Conservation (phyloP, 2,329 filamentous ascomycete genomes). For the Trichoderma brevicompactum region DNA sequence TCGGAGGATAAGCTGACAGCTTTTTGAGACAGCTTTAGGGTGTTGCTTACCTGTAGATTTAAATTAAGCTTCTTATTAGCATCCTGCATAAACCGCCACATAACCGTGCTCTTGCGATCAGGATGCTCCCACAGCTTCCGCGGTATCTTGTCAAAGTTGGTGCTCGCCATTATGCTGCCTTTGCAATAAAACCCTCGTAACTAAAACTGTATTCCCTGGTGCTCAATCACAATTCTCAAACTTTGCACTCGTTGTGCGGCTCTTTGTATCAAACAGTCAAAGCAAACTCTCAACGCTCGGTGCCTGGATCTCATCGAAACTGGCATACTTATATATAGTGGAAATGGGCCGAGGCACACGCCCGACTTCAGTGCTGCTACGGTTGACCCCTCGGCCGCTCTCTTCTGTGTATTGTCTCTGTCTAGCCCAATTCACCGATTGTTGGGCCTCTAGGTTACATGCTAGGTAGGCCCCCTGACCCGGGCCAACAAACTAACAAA, state of each 20-base stretch:
- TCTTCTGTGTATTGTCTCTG: too few species aligned
- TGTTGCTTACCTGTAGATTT: constrained; percentile 57
- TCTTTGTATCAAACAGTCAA: not conserved
- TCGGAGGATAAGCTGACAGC: too few species aligned
- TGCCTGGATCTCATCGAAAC: not conserved
- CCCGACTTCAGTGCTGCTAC: not conserved
- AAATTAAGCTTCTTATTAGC: constrained; percentile 63
- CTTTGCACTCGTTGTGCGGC: too few species aligned
- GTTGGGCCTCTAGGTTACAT: too few species aligned
- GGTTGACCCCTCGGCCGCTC: not conserved
- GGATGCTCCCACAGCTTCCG: constrained; percentile 72
- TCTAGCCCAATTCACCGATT: too few species aligned
- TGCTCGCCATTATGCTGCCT: constrained; percentile 29
- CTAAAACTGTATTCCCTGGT: too few species aligned
- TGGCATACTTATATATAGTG: not conserved
- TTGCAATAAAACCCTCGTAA: too few species aligned
- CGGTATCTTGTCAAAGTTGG: constrained; percentile 48
- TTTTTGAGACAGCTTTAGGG: too few species aligned
- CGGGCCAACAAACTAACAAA: too few species aligned
- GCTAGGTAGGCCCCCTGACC: too few species aligned
- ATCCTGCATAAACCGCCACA: constrained; percentile 69
- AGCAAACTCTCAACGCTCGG: not conserved
- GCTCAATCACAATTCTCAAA: too few species aligned
- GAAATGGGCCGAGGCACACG: not conserved
- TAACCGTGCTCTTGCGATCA: constrained; percentile 62